These are phyloP conservation scores for Kwoniella shivajii DNA, from an alignment of 1,284 basidiomycete species.

Conservation along the genomic window DNA sequence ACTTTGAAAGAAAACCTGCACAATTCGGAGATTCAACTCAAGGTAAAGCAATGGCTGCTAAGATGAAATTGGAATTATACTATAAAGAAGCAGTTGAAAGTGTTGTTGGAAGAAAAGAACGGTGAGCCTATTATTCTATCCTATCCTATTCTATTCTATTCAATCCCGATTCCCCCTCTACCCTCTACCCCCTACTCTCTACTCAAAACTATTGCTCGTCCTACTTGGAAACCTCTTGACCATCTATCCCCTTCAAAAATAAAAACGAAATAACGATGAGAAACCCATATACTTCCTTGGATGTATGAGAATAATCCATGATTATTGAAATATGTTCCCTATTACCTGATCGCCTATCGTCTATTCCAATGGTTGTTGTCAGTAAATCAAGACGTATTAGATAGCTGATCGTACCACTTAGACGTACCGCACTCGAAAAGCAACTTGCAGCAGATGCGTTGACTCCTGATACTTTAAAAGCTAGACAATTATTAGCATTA, in stretches of 20 bases:
- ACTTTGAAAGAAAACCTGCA: conserved; percentile 85
- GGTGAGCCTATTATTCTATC: conserved; percentile 57
- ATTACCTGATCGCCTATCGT: conserved; percentile 1
- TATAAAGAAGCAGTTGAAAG: conserved; percentile 95
- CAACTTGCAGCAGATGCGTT: conserved; percentile 74
- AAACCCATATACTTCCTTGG: conserved; percentile 4
- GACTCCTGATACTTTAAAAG: conserved; percentile 81
- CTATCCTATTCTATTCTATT: not conserved
- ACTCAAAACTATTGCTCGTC: not conserved
- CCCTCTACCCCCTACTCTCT: not conserved
- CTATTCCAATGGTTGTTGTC: not conserved
- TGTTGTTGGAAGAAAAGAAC: conserved; percentile 82
- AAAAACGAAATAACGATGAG: not conserved
- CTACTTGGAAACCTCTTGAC: not conserved
- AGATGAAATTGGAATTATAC: conserved; percentile 95
- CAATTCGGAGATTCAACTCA: conserved; percentile 85
- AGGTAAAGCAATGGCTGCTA: conserved; percentile 90
- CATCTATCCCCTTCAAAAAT: not conserved
- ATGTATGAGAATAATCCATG: not conserved
- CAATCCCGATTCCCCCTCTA: not conserved
- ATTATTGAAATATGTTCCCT: conserved; percentile 5
- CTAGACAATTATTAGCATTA: conserved; percentile 85
- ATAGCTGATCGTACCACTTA: conserved; percentile 45
- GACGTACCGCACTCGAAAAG: conserved; percentile 90
- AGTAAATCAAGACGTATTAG: not conserved